Evolutionary conservation across 176 grass and related monocot species (phyloP), one percentile per base, ranked within the genome.

Genomic region (Cymbopogon citratus): DNA sequence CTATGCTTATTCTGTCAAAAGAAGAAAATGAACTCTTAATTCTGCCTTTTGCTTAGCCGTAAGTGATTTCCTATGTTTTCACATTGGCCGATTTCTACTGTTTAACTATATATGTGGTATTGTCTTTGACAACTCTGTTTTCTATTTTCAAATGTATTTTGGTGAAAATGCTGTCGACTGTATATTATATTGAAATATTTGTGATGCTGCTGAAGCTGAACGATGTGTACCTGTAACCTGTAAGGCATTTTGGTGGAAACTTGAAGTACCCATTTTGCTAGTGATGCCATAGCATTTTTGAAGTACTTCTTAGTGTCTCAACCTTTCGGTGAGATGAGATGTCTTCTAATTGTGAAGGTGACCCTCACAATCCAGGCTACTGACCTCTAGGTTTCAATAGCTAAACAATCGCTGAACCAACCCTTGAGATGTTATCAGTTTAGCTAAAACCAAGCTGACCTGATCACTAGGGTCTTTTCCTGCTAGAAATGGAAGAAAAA

Each of bases 1-100:
- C n/a, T n/a, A n/a, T n/a, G n/a, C n/a, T n/a, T n/a, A n/a, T 59
- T 75, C 11, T 60, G 52, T 60, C 52, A 59, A n/a, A n/a, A n/a
- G n/a, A n/a, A 19, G 24, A 18, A 59, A 59, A 16, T 60, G 29
- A 7, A 8, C 12, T 52, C 2, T 39, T 39, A 9, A 9, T 82
- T 83, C 13, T 83, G 18, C 14, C 45, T 57, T 82, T 63, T 83
- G 21, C 21, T 74, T 74, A 41, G 71, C 31, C 36, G 25, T 68
- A 67, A 40, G 11, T 66, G n/a, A 29, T 39, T 73, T 11, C 19
- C 6, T 64, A 7, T 34, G 18, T 73, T 82, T 27, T 16, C 3
- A 23, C 13, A 35, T 34, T 67, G 33, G 29, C 9, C 19, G 40
- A 54, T 19, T 68, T 69, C 26, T 68, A 80, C 6, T 25, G 7